Base-by-base conservation (phyloP, 2,329 filamentous ascomycete species). In the Aspergillus niger region DNA sequence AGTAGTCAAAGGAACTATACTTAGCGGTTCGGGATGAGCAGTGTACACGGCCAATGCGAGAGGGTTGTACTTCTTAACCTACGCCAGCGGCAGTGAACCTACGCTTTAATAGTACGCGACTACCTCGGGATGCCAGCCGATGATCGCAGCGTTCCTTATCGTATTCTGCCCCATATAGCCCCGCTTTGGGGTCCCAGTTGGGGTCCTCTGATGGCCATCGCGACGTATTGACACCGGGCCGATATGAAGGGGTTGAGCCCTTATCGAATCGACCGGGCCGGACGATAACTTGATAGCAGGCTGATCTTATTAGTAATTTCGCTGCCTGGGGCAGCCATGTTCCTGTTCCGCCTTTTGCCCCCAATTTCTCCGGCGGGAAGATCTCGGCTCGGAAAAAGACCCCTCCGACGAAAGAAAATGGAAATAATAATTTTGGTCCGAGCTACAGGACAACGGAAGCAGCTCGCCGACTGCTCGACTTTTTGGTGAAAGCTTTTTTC, bases 341-440 rank as follows among this genome's bases (percentile, higher is more conserved):
- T 36, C 32, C 43, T 47, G 62, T 44, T 22, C 6, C 3, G 57
- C 39, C 36, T 47, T 36, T 51, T 58, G 52, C 41, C 56, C 47
- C 65, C 66, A 65, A 64, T 63, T 63, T 56, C 44, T 51, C 20
- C 32, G 26, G 5, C 24, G 63, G 59, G 55, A 54, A 51, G 63
- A 65, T 58, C 56, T 64, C 65, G 65, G 65, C 50, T 26, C 52
- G 58, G 44, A 63, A 55, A 65, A 72, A 65, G 63, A 70, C 67
- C 68, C 68, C 55, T 58, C 72, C 70, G 70, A 65, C 32, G 43
- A 58, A 66, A 63, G 58, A 60, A 61, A 64, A 62, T 60, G 61
- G 61, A 63, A 69, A 74, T 70, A 72, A 73, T 71, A 70, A 72
- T 73, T 74, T 73, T 73, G 64, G 50, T 20, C 57, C 60, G 59